A percentile compares a stretch with the other conserved stretches of the same genome.
Conservation (phyloP, 331 rosid genomes). For the Phaseolus coccineus region DNA sequence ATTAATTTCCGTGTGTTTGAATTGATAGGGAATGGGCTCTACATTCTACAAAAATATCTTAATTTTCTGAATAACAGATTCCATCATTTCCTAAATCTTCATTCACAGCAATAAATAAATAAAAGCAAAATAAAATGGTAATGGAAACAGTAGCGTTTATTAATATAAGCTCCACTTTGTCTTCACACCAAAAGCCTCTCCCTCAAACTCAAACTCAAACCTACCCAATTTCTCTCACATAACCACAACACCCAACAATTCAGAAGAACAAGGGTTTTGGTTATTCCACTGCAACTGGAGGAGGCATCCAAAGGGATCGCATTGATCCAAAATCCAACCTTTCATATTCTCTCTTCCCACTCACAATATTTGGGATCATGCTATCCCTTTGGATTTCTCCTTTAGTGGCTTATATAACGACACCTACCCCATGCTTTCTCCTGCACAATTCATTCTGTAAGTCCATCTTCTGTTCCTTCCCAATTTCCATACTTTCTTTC, state of each 20-base stretch:
- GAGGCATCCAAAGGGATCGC: slow-evolving; percentile 99
- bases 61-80: background rate
- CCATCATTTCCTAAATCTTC: slow-evolving; percentile 25
- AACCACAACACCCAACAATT: background rate
- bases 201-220: slow-evolving; percentile 44
- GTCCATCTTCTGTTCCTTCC: background rate
- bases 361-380: slow-evolving; percentile 73
- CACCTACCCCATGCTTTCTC: background rate
- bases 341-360: slow-evolving; percentile 6
- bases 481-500: too few relatives aligned
- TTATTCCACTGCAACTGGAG: slow-evolving; percentile 69
- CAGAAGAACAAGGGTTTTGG: background rate
- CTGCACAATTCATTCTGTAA: slow-evolving; percentile 31
- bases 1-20: slow-evolving; percentile 50
- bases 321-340: slow-evolving; percentile 71
- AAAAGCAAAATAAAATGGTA: background rate
- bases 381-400: slow-evolving; percentile 90
- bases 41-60: slow-evolving; percentile 41
- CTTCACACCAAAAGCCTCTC: slow-evolving; percentile 47
- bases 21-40: slow-evolving; percentile 58
- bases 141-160: background rate
- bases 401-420: slow-evolving; percentile 54
- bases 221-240: slow-evolving; percentile 34
- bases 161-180: slow-evolving; percentile 42
- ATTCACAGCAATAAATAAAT: background rate